A percentile compares a stretch with the other conserved stretches of the same genome.
Evolutionary conservation across 371 early-diverging fungal genomes (phyloP).

Genomic region (Saksenaea vasiformis): DNA sequence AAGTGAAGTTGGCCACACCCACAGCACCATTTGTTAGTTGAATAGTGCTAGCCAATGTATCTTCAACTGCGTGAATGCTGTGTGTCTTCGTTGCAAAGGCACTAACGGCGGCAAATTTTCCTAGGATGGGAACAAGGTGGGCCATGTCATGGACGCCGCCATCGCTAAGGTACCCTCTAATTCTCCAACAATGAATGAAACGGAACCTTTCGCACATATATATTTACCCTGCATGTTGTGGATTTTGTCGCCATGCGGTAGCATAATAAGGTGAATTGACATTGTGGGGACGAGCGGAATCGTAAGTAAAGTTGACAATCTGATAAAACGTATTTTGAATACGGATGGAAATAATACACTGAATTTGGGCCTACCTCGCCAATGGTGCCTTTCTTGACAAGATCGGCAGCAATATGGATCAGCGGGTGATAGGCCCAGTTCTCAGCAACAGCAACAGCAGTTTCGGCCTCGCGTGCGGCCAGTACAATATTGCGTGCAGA

Average conservation of each 20-base stretch:
- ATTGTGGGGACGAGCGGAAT: constrained; percentile 44
- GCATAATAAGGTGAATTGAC: constrained; percentile 44
- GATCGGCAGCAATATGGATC: constrained; percentile 34
- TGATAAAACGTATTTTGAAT: not conserved
- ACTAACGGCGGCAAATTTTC: constrained; percentile 36
- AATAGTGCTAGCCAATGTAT: constrained; percentile 39
- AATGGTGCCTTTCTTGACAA: constrained; percentile 39
- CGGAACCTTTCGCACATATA: not conserved
- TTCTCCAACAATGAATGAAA: not conserved
- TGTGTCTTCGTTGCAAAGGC: constrained; percentile 46
- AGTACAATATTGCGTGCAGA: constrained; percentile 47
- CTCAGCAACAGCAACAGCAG: constrained; percentile 47
- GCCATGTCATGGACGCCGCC: constrained; percentile 56
- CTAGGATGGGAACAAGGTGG: constrained; percentile 46
- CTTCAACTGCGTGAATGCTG: constrained; percentile 39
- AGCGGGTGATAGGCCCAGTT: constrained; percentile 49
- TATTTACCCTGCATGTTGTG: constrained; percentile 51
- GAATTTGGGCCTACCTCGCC: constrained; percentile 33
- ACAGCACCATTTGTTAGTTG: constrained; percentile 39
- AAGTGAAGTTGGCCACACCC: constrained; percentile 51
- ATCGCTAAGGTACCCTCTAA: constrained; percentile 54
- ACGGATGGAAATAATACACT: not conserved
- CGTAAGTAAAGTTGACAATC: constrained; percentile 49
- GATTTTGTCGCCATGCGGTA: constrained; percentile 50
- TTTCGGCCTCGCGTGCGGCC: constrained; percentile 31